Evolutionary conservation across 208 protist genomes (phyloP), one percentile per base, ranked within the genome.

Genomic region (Acanthamoeba triangularis): DNA sequence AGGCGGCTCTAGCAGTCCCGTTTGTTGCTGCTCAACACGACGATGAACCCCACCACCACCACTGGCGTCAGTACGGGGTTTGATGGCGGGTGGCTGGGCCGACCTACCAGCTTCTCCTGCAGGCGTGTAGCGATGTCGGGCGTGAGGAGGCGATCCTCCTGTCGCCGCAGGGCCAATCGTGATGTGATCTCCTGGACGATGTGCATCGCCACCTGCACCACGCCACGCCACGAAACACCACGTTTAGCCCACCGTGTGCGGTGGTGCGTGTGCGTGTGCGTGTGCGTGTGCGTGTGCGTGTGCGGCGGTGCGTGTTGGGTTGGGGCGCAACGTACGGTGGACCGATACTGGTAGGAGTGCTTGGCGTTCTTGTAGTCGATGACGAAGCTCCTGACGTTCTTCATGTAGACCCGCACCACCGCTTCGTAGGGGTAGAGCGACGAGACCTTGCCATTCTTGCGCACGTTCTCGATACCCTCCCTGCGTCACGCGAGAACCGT

Each of bases 151-250:
- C 69, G 69, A 13, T 80, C 69, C 30, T 35, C 30, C 37, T 80
- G 11, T 28, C 25, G 11, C 18, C 30, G 37, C 69, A 80, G 37
- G 11, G 30, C 37, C 69, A 80, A 28, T 18, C 69, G 69, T 44
- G 69, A 80, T 4, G 80, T 61, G 33, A 88, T 88, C 80, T 88
- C 80, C 33, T 88, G 80, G 16, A 88, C 80, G 23, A 88, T 88
- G 47, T 88, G 80, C 80, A 88, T 88, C n/a, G 80, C 80, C 41
- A 88, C 80, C 80, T 88, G 23, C 33, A 61, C 11, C 3, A 78
- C 69, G 8, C 28, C 20, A 88, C n/a, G n/a, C 3, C 23, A 85
- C 20, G 2, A 85, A 25, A 85, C 23, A 85, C 16, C 16, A 25
- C 1, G 76, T 47, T n/a, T 33, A 44, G 4, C 25, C 23, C 30